These are phyloP conservation scores for Kazachstania sp. DNA, from an alignment of 1,139 yeast species.

Conservation along the genomic window DNA sequence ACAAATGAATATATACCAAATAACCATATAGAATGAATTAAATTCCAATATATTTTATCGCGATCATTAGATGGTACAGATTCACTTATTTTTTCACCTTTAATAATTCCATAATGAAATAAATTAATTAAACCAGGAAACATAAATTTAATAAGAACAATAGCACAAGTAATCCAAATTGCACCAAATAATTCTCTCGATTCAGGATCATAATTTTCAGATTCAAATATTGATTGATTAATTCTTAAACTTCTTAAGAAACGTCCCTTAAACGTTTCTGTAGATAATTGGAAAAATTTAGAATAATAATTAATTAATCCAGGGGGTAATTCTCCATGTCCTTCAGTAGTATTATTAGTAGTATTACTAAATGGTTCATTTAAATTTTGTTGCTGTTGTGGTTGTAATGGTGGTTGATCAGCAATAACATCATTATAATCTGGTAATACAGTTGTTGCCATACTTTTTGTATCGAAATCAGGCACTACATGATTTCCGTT, in stretches of 20 bases:
- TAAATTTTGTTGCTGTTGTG: background rate
- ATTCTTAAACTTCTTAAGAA: constrained; percentile 11
- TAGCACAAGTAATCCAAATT: constrained; percentile 26
- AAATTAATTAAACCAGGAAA: constrained; percentile 16
- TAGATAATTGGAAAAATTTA: constrained; percentile 20
- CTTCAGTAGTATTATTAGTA: background rate
- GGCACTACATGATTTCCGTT: background rate
- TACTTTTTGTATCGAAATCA: background rate
- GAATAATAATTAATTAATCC: constrained; percentile 26
- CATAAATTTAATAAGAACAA: constrained; percentile 19
- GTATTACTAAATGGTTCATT: background rate
- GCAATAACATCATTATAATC: constrained; percentile 3
- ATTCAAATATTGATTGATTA: constrained; percentile 8
- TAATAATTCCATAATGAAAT: constrained; percentile 13
- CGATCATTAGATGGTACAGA: constrained; percentile 6
- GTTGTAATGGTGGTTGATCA: background rate
- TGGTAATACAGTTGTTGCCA: constrained; percentile 2
- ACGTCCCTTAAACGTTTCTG: constrained; percentile 14
- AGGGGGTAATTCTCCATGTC: constrained; percentile 12
- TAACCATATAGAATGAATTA: constrained; percentile 22
- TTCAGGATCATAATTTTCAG: constrained; percentile 6
- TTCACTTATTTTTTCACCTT: constrained; percentile 10
- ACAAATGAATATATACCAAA: constrained; percentile 21
- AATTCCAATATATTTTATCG: constrained; percentile 11
- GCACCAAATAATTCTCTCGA: constrained; percentile 25